Percentiles rank a stretch among this genome's conserved stretches.
Conservation (phyloP, 768 basidiomycete species). For the Rickenella mellea region DNA sequence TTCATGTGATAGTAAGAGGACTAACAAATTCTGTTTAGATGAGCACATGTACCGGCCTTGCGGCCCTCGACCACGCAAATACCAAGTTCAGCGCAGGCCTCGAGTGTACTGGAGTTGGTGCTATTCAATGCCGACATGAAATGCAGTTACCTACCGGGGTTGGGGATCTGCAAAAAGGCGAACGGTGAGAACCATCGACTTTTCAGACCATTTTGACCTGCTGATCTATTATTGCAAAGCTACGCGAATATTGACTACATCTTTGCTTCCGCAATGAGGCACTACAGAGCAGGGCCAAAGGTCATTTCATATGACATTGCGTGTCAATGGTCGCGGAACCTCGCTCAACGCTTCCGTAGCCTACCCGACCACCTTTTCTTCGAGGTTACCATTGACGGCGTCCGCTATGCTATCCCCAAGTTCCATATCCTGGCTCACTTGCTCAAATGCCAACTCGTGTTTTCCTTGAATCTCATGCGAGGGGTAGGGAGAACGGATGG, state of each 20-base stretch:
- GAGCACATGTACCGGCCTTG: slow-evolving; percentile 1
- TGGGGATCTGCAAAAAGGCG: slow-evolving; percentile 13
- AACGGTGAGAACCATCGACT: slow-evolving; percentile 11
- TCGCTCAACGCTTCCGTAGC: neutral
- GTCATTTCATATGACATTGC: slow-evolving; percentile 14
- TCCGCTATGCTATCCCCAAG: slow-evolving; percentile 9
- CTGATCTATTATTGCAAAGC: neutral
- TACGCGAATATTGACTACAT: slow-evolving; percentile 20
- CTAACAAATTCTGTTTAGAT: neutral
- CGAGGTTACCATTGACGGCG: neutral
- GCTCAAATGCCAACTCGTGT: slow-evolving; percentile 6
- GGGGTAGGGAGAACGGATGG: slow-evolving; percentile 23
- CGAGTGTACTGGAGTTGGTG: slow-evolving; percentile 8
- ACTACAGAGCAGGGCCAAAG: neutral
- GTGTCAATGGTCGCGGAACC: slow-evolving; percentile 2
- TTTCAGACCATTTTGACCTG: neutral
- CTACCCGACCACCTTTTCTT: neutral
- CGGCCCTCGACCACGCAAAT: slow-evolving; percentile 5
- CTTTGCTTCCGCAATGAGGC: slow-evolving; percentile 8
- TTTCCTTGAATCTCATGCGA: slow-evolving; percentile 13
- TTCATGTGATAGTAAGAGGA: too few species aligned
- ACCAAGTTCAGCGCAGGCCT: slow-evolving; percentile 1
- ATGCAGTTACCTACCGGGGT: slow-evolving; percentile 8
- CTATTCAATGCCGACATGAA: slow-evolving; percentile 8
- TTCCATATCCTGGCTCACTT: slow-evolving; percentile 15